Percentiles rank a stretch among this genome's conserved stretches.
Conservation (phyloP, 1,284 basidiomycete species). For the Butyriboletus appendiculatus region DNA sequence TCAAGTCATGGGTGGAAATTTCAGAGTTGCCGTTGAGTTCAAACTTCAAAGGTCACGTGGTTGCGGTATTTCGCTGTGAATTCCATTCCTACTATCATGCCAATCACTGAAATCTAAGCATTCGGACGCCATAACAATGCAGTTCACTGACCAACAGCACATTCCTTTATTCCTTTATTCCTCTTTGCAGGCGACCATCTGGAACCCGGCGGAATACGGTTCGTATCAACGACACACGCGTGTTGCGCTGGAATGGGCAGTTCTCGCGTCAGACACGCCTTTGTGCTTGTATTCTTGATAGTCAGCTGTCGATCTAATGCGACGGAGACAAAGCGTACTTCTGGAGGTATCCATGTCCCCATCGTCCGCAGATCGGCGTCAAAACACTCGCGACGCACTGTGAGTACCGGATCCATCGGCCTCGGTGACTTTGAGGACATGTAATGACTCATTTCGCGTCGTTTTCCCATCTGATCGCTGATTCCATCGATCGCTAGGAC, state of each 20-base stretch:
- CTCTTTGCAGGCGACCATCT: neutral
- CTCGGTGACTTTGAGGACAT: slow-evolving; percentile 47
- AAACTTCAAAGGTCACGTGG: neutral
- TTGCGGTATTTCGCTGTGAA: neutral
- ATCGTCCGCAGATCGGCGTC: slow-evolving; percentile 13
- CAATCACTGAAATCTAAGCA: no score
- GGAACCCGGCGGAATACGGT: slow-evolving; percentile 1
- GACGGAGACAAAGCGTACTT: slow-evolving; percentile 1
- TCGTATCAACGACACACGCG: neutral
- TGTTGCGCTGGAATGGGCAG: slow-evolving; percentile 11
- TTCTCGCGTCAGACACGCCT: slow-evolving; percentile 3
- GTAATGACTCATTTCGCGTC: slow-evolving; percentile 35
- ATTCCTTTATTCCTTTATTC: slow-evolving; percentile 1
- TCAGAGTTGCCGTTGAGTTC: no score
- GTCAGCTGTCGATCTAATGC: slow-evolving; percentile 1
- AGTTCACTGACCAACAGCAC: neutral
- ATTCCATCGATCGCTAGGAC: slow-evolving; percentile 34
- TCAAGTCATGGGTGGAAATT: neutral
- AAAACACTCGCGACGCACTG: slow-evolving; percentile 13
- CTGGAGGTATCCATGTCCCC: slow-evolving; percentile 29
- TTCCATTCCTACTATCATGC: neutral
- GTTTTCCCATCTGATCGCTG: neutral
- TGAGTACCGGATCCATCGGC: slow-evolving; percentile 25
- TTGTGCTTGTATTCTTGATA: slow-evolving; percentile 11
- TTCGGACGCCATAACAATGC: neutral